Evolutionary conservation across 805 yeast genomes (phyloP), one percentile per base, ranked within the genome.

Genomic region (Wickerhamiella kurtzmanii): DNA sequence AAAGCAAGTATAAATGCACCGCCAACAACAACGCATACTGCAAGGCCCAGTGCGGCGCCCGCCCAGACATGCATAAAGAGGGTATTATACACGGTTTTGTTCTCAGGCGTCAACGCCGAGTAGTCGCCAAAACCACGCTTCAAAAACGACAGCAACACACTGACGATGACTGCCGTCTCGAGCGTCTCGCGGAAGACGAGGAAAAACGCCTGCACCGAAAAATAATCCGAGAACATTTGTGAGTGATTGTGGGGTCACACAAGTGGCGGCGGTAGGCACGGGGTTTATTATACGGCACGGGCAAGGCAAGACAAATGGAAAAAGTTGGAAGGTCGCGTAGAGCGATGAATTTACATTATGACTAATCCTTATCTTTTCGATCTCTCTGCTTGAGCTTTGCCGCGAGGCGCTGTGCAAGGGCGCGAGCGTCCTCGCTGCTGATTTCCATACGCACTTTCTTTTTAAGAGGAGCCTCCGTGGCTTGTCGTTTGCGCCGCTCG

Each of bases 161-260:
- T 83, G 48, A 87, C 82, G 51, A 87, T 81, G 51, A 87, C 74
- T 45, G 84, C 82, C 13, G 95, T 94, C 69, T 87, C 96, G 54
- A 87, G 68, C 45, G 88, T 70, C 68, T 87, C 96, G 71, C 96
- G 79, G 64, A 87, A 80, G 47, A 84, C 92, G 58, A 87, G 80
- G 68, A 87, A 87, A 72, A 86, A 87, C 52, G 86, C 83, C 61
- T 77, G 79, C 40, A 76, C 79, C 60, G 77, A 77, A 60, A 79
- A 79, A 46, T 56, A 75, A 46, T 63, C 61, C 19, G 46, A 45
- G 43, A 57, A 55, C 43, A 45, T 44, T 6, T 37, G 9, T 11
- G 11, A 6, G 11, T 6, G 9, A 6, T 6, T 11, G 11, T 6
- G 9, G 11, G 11, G 11, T 6, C 6, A 25, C 6, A 25, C 11